Percentiles rank a stretch among this genome's conserved stretches.
Conservation (phyloP, 306 rosid species). For the Cucurbita moschata region DNA sequence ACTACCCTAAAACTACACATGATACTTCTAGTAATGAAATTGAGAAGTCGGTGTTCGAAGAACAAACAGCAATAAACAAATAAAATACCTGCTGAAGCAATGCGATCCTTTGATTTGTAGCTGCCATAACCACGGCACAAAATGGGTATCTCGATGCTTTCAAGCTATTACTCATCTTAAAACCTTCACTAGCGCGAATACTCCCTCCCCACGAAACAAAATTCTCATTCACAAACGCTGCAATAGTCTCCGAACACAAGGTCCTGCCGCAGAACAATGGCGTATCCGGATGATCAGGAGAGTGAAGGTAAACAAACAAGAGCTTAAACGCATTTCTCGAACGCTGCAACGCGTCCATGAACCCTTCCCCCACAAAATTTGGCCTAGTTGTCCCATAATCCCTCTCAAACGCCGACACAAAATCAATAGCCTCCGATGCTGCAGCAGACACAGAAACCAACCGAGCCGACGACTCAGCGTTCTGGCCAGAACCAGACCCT, state of each 20-base stretch:
- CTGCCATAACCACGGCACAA: constrained; percentile 88
- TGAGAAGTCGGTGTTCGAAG: neutral
- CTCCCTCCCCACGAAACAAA: constrained; percentile 95
- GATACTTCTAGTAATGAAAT: neutral
- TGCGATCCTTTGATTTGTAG: constrained; percentile 86
- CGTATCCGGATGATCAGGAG: constrained; percentile 92
- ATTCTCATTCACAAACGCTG: constrained; percentile 64
- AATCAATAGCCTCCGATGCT: constrained; percentile 50
- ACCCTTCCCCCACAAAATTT: constrained; percentile 67
- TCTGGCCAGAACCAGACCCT: constrained; percentile 17
- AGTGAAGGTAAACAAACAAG: constrained; percentile 78
- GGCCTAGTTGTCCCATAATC: constrained; percentile 50
- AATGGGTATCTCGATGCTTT: constrained; percentile 89
- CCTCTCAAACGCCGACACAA: constrained; percentile 56
- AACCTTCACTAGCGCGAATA: constrained; percentile 81
- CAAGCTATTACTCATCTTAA: constrained; percentile 93
- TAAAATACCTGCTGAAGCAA: constrained; percentile 72
- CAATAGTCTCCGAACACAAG: constrained; percentile 45
- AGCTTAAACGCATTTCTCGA: constrained; percentile 63
- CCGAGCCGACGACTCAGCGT: constrained; percentile 28
- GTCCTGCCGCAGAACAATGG: constrained; percentile 69
- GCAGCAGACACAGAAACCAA: constrained; percentile 53
- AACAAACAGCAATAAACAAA: neutral
- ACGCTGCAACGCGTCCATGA: constrained; percentile 82
- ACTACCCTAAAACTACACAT: neutral